Percentiles rank a stretch among this genome's conserved stretches.
Conservation (phyloP, 176 grass and related monocot genomes). For the Hordeum vulgare region MorexV3_pseudomolecules_assembly NC_058521.1:559703188-559703687, state of each 20-base stretch:
- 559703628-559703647: conserved; percentile 21
- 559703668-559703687: conserved; percentile 38
- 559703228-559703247: too few relatives aligned
- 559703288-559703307: conserved; percentile 52
- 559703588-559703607: conserved; percentile 21
- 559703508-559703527: conserved; percentile 23
- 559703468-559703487: conserved; percentile 24
- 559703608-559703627: conserved; percentile 15
- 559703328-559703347: conserved; percentile 11
- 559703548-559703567: conserved; percentile 31
- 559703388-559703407: conserved; percentile 5
- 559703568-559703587: conserved; percentile 51
- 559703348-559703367: conserved; percentile 32
- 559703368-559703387: conserved; percentile 29
- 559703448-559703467: neutral
- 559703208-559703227: conserved; percentile 29
- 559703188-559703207: conserved; percentile 33
- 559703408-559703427: too few relatives aligned
- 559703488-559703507: conserved; percentile 35
- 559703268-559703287: conserved; percentile 45
- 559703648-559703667: conserved; percentile 22
- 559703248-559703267: conserved; percentile 30
- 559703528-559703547: conserved; percentile 39
- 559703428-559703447: too few relatives aligned
- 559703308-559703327: neutral